Evolutionary conservation across 2,329 filamentous ascomycete species (phyloP).

Genomic region (Cryphonectria parasitica): DNA sequence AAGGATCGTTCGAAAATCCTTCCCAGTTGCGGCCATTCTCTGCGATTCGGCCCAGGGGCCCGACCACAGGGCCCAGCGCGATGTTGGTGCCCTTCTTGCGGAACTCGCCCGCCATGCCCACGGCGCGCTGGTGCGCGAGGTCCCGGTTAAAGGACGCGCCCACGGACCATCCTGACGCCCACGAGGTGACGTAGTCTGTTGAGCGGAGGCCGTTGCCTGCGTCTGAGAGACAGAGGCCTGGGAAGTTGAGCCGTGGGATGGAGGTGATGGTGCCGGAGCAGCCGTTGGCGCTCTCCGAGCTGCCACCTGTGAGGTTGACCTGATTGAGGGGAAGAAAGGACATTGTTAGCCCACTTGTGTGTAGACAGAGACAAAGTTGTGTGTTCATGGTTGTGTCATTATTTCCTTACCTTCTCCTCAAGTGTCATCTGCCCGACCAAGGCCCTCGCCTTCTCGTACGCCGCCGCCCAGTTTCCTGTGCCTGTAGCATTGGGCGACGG

Average conservation of each 20-base stretch:
- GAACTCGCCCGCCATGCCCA: conserved; percentile 75
- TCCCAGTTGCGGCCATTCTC: conserved; percentile 64
- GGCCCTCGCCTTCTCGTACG: conserved; percentile 67
- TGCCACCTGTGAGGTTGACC: conserved; percentile 75
- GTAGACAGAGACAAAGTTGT: too few relatives aligned
- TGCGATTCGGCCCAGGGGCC: conserved; percentile 62
- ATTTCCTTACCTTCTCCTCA: conserved; percentile 63
- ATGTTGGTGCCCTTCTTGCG: conserved; percentile 75
- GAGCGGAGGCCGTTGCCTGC: conserved; percentile 49
- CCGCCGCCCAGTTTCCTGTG: conserved; percentile 64
- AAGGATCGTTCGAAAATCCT: conserved; percentile 52
- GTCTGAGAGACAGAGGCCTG: conserved; percentile 49
- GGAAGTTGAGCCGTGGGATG: conserved; percentile 45
- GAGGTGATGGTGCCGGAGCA: conserved; percentile 51
- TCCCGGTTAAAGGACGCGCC: conserved; percentile 69
- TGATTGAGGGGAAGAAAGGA: conserved; percentile 32
- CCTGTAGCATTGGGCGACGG: conserved; percentile 27
- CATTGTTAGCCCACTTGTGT: conserved; percentile 16
- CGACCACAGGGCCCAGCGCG: conserved; percentile 74
- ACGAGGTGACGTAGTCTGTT: conserved; percentile 48
- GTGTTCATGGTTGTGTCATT: too few relatives aligned
- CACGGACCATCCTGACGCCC: conserved; percentile 46
- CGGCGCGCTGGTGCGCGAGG: conserved; percentile 68
- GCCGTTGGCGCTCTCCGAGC: conserved; percentile 51
- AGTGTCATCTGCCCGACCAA: conserved; percentile 75